Evolutionary conservation across 805 yeast genomes (phyloP).

Genomic region (Suhomyces emberorum): DNA sequence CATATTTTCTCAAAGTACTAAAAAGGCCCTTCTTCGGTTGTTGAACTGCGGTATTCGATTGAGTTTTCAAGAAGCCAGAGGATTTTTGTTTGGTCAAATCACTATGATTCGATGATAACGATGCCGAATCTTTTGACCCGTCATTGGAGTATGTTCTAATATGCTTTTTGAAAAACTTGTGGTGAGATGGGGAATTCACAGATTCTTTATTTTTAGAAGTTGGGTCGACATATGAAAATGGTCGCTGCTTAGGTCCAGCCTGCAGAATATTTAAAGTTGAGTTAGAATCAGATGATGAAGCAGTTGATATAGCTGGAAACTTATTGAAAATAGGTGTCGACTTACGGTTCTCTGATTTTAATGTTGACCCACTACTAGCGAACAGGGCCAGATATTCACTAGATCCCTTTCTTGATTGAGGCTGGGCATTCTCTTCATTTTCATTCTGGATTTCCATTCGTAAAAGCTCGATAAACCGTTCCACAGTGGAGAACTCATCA

Average conservation of each 20-base stretch:
- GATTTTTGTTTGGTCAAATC: neutral
- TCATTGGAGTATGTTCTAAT: constrained; percentile 53
- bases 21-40: constrained; percentile 31
- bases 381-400: constrained; percentile 15
- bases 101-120: neutral
- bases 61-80: neutral
- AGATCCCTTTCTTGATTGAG: constrained; percentile 17
- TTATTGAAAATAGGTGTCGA: constrained; percentile 29
- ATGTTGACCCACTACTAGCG: constrained; percentile 3
- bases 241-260: constrained; percentile 25
- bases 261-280: neutral
- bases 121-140: constrained; percentile 3
- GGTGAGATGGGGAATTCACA: constrained; percentile 14
- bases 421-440: constrained; percentile 6
- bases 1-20: constrained; percentile 39
- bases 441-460: constrained; percentile 13
- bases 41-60: neutral
- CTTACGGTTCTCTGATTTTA: constrained; percentile 29
- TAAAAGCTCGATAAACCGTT: constrained; percentile 55
- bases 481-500: constrained; percentile 49
- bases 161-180: constrained; percentile 60
- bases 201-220: constrained; percentile 8
- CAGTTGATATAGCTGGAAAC: constrained; percentile 17
- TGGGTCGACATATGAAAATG: constrained; percentile 39
- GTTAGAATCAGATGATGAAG: constrained; percentile 9